Percentiles rank a stretch among this genome's conserved stretches.
Conservation (phyloP, 768 basidiomycete species). For the Leccinum ochraceum region DNA sequence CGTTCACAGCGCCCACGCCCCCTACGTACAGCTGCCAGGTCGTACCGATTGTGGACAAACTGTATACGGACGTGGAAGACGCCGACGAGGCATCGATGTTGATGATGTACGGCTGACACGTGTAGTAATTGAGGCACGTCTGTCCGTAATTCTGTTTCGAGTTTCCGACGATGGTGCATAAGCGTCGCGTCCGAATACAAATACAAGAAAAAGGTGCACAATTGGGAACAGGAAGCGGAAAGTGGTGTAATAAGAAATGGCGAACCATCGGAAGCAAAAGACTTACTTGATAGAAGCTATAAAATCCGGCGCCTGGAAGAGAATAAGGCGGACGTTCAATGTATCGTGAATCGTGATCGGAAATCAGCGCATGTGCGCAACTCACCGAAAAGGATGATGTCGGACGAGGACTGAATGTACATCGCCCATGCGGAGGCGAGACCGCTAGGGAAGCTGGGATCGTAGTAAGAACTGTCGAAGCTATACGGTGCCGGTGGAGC, state of each 20-base stretch:
- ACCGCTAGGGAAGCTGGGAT: conserved; percentile 35
- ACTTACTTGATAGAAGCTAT: conserved; percentile 47
- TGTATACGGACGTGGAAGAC: background rate
- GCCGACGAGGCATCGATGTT: background rate
- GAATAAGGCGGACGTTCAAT: background rate
- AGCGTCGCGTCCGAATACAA: background rate
- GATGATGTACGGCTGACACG: background rate
- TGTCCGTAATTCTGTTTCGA: background rate
- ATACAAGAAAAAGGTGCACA: background rate
- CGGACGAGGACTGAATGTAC: conserved; percentile 34
- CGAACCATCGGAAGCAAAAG: too few species aligned
- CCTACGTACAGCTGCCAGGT: background rate
- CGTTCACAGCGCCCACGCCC: background rate
- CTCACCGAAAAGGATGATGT: conserved; percentile 46
- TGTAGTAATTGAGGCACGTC: background rate
- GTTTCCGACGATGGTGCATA: background rate
- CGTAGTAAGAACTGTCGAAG: conserved; percentile 35
- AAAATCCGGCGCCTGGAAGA: conserved; percentile 45
- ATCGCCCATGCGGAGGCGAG: conserved; percentile 15
- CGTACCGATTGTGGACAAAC: background rate
- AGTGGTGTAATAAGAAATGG: background rate
- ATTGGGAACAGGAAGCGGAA: too few species aligned
- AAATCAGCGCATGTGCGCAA: conserved; percentile 13
- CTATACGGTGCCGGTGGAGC: conserved; percentile 44
- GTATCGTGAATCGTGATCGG: conserved; percentile 30